Evolutionary conservation across 768 basidiomycete species (phyloP), one percentile per base, ranked within the genome.

Genomic region (Agaricus subrufescens): DNA sequence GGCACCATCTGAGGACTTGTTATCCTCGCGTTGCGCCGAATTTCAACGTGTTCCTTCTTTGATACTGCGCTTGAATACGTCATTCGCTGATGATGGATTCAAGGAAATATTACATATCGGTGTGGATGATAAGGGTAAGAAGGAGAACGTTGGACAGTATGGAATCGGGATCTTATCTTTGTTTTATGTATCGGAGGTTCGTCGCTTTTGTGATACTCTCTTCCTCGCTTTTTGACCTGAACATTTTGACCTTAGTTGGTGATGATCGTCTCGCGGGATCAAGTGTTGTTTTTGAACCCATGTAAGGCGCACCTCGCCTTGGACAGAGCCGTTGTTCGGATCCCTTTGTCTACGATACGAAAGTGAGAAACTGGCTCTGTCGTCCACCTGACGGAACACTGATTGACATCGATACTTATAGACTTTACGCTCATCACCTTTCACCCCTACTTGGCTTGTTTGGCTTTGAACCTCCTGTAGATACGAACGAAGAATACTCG

Each of bases 131-230:
- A 82, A 82, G 57, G 67, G 59, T 1, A 61, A 61, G 19, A 56
- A 52, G 0, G 72, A 73, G 52, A 73, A 71, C 1, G 79, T 81
- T 37, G 81, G 81, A 0, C 73, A 73, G 51, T 82, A 80, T 63
- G 82, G 82, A 7, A 65, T 76, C 7, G 82, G 82, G 4, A 76
- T 75, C 12, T 65, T 82, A 3, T 74, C 79, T 0, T 76, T 81
- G 71, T 83, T 76, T 54, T 77, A 80, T 58, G 73, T 80, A 50
- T 73, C 76, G 0, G 80, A 82, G 65, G 80, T 80, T 46, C 50
- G 69, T 47, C 11, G 11, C 30, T 48, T n/a, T 44, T 3, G 19
- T 19, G 19, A 19, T 19, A 19, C 19, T 12, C 30, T 15, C 9
- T 5, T 27, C 23, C n/a, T 43, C 4, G 11, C 9, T 34, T 40